Evolutionary conservation across 352 stramenopile species (phyloP).

Genomic region (Phytopythium montanum): DNA sequence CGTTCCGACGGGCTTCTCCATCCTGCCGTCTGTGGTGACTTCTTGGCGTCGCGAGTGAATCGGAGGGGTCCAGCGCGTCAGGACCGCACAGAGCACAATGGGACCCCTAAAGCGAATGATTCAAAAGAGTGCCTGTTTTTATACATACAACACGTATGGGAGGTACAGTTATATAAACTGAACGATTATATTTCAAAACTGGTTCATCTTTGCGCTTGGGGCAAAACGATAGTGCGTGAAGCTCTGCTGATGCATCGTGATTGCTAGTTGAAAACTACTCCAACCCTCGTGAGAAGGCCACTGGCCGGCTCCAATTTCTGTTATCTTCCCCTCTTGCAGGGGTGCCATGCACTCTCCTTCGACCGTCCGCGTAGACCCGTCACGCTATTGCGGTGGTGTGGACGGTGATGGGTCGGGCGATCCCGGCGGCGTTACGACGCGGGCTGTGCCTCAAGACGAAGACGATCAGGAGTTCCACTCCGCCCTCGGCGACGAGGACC

Average conservation of each 20-base stretch:
- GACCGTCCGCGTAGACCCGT: too few species aligned
- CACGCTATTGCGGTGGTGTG: neutral
- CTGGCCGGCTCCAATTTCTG: constrained; percentile 92
- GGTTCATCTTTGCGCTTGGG: constrained; percentile 87
- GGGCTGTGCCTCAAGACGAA: neutral
- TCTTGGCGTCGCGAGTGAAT: constrained; percentile 12
- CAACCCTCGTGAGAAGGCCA: constrained; percentile 89
- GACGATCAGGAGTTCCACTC: constrained; percentile 7
- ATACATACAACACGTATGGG: constrained; percentile 23
- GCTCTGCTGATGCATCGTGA: constrained; percentile 92
- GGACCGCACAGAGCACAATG: constrained; percentile 6
- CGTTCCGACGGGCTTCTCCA: constrained; percentile 56
- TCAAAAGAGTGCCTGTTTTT: too few species aligned
- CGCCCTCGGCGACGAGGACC: constrained; percentile 7
- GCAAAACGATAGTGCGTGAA: constrained; percentile 93
- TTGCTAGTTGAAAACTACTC: constrained; percentile 96
- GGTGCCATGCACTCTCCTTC: too few species aligned
- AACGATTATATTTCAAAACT: neutral
- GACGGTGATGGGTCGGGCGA: neutral
- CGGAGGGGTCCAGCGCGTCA: neutral
- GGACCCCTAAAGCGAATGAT: too few species aligned
- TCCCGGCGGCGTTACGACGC: neutral
- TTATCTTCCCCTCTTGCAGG: constrained; percentile 55
- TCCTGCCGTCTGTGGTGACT: constrained; percentile 29
- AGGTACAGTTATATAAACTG: constrained; percentile 11